Evolutionary conservation across 2,329 filamentous ascomycete species (phyloP).

Genomic region (Botrytis tulipae): DNA sequence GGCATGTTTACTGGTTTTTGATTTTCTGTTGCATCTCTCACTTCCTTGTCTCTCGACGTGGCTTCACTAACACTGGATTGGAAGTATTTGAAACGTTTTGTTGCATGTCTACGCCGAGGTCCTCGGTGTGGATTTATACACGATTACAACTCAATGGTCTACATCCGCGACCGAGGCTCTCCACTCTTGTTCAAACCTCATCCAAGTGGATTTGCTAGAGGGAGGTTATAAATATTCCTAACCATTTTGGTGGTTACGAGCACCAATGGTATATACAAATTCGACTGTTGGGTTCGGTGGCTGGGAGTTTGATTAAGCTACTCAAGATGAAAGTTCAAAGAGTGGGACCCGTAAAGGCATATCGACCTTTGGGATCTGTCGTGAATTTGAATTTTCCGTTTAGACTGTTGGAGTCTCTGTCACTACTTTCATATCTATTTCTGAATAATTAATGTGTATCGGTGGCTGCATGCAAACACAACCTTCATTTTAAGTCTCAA

Average conservation of each 20-base stretch:
- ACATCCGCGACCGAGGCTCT: conserved; percentile 4
- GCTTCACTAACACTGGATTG: neutral
- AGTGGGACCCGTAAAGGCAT: neutral
- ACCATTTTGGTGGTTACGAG: neutral
- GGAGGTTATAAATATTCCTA: neutral
- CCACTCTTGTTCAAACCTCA: neutral
- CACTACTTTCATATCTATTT: neutral
- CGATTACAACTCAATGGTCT: neutral
- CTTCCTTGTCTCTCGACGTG: conserved; percentile 12
- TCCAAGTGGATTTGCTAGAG: conserved; percentile 1
- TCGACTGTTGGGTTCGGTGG: neutral
- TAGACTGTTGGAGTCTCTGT: neutral
- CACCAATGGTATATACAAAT: neutral
- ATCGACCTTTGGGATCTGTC: neutral
- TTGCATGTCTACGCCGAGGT: conserved; percentile 12
- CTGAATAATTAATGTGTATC: neutral
- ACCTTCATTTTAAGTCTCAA: neutral
- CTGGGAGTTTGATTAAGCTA: neutral
- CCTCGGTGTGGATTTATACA: conserved; percentile 4
- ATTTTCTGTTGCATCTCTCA: conserved; percentile 1
- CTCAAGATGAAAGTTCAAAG: neutral
- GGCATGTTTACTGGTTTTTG: neutral
- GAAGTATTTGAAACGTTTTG: neutral
- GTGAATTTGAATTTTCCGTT: neutral
- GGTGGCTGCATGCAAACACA: neutral